phyloP scores from a whole-genome alignment of 78 protist species.

The Ministeria vibrans region DNA sequence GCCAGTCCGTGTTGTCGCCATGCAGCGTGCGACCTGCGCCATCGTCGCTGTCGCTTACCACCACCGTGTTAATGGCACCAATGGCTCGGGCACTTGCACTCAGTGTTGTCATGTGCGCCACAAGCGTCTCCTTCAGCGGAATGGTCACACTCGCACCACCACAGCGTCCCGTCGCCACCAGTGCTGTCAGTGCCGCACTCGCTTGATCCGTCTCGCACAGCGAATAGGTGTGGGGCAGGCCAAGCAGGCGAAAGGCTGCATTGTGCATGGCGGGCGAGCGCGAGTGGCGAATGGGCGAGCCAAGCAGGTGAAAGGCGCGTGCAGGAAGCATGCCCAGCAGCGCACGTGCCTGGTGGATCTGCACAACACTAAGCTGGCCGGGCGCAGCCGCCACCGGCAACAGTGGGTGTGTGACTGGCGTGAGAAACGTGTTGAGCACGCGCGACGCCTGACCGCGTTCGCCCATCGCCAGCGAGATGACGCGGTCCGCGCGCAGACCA shows the following conservation, averaged over 20 bases:
- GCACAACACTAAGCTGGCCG: slow-evolving; percentile 47
- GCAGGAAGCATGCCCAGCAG: slow-evolving; percentile 32
- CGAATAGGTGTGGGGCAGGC: slow-evolving; percentile 7
- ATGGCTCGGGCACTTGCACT: slow-evolving; percentile 29
- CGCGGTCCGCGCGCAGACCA: background rate
- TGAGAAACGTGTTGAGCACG: slow-evolving; percentile 30
- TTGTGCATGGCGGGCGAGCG: slow-evolving; percentile 54
- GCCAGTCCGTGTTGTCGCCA: slow-evolving; percentile 70
- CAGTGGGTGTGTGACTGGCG: slow-evolving; percentile 59
- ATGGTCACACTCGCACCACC: slow-evolving; percentile 60
- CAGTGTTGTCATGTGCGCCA: slow-evolving; percentile 5
- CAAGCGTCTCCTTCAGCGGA: slow-evolving; percentile 41
- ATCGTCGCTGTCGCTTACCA: background rate
- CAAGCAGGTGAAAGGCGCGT: slow-evolving; percentile 14
- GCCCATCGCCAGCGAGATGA: slow-evolving; percentile 57
- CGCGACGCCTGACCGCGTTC: slow-evolving; percentile 44
- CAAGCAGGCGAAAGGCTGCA: slow-evolving; percentile 20
- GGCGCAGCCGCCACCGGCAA: slow-evolving; percentile 58
- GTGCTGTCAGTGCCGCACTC: background rate
- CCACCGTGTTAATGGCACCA: slow-evolving; percentile 76
- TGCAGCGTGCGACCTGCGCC: background rate
- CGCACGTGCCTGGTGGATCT: slow-evolving; percentile 14
- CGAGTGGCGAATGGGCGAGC: slow-evolving; percentile 28
- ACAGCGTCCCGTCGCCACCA: background rate
- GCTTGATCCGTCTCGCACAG: slow-evolving; percentile 16